phyloP scores from a whole-genome alignment of 139 green algal species.

The Astrephomene gubernaculifera region DNA sequence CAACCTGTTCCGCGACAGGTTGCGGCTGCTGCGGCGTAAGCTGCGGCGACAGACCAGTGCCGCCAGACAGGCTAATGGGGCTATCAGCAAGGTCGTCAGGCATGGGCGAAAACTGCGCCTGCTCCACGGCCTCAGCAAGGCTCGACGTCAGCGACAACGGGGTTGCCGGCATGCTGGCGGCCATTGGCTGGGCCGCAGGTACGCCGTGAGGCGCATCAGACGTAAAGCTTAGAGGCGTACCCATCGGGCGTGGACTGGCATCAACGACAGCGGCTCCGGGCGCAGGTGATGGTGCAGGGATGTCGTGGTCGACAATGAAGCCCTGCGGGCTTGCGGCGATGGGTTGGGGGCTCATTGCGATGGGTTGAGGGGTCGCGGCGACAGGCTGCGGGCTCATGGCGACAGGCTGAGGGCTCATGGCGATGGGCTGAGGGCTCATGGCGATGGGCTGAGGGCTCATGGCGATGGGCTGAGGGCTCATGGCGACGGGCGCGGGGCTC shows the following conservation, averaged over 20 bases:
- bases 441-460: background rate
- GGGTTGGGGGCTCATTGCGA: background rate
- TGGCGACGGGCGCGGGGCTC: background rate
- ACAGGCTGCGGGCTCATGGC: background rate
- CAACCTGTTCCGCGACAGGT: background rate
- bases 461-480: background rate
- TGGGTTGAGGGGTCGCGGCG: background rate
- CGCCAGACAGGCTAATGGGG: slow-evolving; percentile 21
- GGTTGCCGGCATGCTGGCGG: background rate
- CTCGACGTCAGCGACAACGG: slow-evolving; percentile 9
- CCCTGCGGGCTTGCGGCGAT: slow-evolving; percentile 11
- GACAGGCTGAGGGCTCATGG: background rate
- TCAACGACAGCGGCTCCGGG: too few species aligned
- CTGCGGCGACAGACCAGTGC: background rate
- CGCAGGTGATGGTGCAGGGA: background rate
- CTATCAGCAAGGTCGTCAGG: background rate
- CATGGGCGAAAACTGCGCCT: slow-evolving; percentile 19
- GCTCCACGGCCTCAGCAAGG: background rate
- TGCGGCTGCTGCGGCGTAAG: background rate
- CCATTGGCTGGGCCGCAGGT: background rate
- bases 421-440: background rate
- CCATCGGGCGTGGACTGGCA: background rate
- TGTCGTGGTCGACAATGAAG: background rate
- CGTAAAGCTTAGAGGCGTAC: slow-evolving; percentile 1
- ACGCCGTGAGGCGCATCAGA: background rate